Evolutionary conservation across 2,329 filamentous ascomycete species (phyloP).

Genomic region (Knufia fluminis): DNA sequence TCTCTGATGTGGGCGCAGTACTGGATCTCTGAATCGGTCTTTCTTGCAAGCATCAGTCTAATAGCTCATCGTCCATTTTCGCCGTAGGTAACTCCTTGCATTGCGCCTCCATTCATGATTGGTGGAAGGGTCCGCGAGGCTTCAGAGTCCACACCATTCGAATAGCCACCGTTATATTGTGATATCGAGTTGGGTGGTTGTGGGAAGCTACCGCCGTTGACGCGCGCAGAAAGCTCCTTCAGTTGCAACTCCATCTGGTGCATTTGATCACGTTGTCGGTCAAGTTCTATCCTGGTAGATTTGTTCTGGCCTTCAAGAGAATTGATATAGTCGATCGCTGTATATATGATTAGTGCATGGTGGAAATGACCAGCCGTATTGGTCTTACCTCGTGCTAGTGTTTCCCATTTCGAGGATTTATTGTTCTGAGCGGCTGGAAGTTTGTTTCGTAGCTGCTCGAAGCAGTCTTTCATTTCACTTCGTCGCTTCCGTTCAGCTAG

Average conservation of each 20-base stretch:
- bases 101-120: constrained; percentile 35
- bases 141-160: constrained; percentile 25
- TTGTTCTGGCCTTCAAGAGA: constrained; percentile 34
- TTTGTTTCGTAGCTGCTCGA: constrained; percentile 37
- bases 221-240: constrained; percentile 25
- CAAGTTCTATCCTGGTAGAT: constrained; percentile 31
- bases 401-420: constrained; percentile 46
- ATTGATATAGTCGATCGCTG: constrained; percentile 41
- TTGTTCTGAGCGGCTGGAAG: constrained; percentile 40
- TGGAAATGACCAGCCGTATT: background rate
- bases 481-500: constrained; percentile 43
- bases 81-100: constrained; percentile 45
- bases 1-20: no score
- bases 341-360: constrained; percentile 13
- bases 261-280: constrained; percentile 26
- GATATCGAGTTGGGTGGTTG: constrained; percentile 20
- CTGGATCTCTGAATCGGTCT: no score
- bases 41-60: background rate
- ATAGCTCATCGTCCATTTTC: constrained; percentile 34
- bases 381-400: constrained; percentile 35
- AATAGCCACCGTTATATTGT: constrained; percentile 18
- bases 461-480: constrained; percentile 45
- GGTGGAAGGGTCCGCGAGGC: constrained; percentile 40
- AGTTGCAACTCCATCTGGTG: constrained; percentile 25
- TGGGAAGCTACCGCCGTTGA: constrained; percentile 20